phyloP scores from a whole-genome alignment of 1,139 yeast genomes.

The Pichiaceae sp. region DNA sequence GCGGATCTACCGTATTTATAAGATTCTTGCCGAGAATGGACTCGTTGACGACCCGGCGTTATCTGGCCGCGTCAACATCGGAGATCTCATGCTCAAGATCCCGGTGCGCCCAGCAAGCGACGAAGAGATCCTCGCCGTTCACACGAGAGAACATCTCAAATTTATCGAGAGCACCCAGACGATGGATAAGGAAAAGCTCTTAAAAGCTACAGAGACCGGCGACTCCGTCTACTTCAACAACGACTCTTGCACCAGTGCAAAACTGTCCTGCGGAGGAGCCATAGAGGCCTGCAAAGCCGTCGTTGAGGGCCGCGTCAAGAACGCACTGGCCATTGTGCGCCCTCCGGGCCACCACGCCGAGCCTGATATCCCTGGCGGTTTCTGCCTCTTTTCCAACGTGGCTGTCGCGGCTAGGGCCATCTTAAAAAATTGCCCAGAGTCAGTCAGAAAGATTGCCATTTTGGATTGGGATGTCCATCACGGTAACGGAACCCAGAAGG shows the following conservation, averaged over 20 bases:
- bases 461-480: slow-evolving; percentile 98
- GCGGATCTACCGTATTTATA: slow-evolving; percentile 87
- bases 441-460: slow-evolving; percentile 74
- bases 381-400: slow-evolving; percentile 91
- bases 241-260: slow-evolving; percentile 82
- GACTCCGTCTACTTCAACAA: slow-evolving; percentile 94
- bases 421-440: slow-evolving; percentile 76
- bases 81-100: slow-evolving; percentile 81
- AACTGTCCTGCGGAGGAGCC: slow-evolving; percentile 92
- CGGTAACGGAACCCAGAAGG: slow-evolving; percentile 96
- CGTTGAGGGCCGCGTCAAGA: slow-evolving; percentile 84
- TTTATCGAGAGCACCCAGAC: slow-evolving; percentile 68
- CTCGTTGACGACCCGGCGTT: slow-evolving; percentile 73
- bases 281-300: slow-evolving; percentile 96
- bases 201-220: slow-evolving; percentile 82
- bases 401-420: slow-evolving; percentile 94
- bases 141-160: slow-evolving; percentile 70
- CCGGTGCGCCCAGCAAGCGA: slow-evolving; percentile 85
- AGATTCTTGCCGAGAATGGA: slow-evolving; percentile 91
- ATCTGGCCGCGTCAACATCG: slow-evolving; percentile 74
- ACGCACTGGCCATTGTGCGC: slow-evolving; percentile 88
- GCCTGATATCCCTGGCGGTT: slow-evolving; percentile 95
- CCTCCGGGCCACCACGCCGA: slow-evolving; percentile 99
- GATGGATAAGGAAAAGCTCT: slow-evolving; percentile 70
- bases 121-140: slow-evolving; percentile 84